Evolutionary conservation across 768 basidiomycete species (phyloP), one percentile per base, ranked within the genome.

Genomic region (Cystobasidium tubakii): DNA sequence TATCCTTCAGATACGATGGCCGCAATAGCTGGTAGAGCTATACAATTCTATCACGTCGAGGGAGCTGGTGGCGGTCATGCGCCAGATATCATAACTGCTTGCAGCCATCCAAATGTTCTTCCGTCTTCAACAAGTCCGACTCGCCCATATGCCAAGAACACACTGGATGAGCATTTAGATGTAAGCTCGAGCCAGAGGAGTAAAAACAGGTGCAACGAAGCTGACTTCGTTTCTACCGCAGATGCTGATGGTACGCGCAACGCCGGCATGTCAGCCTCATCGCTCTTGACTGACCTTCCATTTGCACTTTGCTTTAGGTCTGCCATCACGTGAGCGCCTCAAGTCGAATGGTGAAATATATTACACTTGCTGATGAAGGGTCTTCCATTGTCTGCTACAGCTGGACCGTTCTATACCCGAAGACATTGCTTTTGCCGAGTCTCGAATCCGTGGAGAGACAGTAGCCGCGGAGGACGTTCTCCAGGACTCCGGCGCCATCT

Each of bases 101-200:
- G 92, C 75, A 91, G 90, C 33, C 86, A 87, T 7, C 83, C 87
- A 0, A 95, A 97, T 73, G 93, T 98, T 1, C 83, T 98, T 10
- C 96, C 96, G 0, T 92, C 91, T 9, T 98, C 96, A 10, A 99
- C 96, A 3, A 99, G 94, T 79, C 96, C 96, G 6, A 98, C 96
- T 0, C 85, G 96, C 46, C 96, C 96, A 0, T 98, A 88, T 80
- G 86, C 92, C 0, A 83, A 84, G 36, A 98, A 98, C 80, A 99
- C 96, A 0, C 84, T 98, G 7, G 93, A 96, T 75, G 96, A 98
- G 80, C 96, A 99, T 82, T 87, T 96, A 19, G 96, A 98, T 79
- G 95, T 95, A 78, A 80, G 89, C 79, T 27, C 7, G 39, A 39
- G 15, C 7, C 15, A 6, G 39, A 39, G 7, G 39, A 15, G 7